phyloP scores from a whole-genome alignment of 2,329 filamentous ascomycete genomes.

The Cercospora sp. region DNA sequence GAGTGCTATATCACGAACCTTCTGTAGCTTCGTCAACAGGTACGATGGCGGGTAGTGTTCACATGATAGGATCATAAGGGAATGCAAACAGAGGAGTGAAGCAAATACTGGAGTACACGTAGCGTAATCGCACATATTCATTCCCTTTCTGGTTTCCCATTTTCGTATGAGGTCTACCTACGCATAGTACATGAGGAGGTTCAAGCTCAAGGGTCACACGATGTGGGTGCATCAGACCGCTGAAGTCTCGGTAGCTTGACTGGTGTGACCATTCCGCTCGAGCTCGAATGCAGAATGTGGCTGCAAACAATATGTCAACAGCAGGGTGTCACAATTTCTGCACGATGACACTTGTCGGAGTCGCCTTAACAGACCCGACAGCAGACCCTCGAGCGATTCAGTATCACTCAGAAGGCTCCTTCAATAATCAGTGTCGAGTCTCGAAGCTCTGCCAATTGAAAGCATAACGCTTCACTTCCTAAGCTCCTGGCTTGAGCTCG shows the following conservation, averaged over 20 bases:
- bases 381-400: neutral
- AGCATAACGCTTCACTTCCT: neutral
- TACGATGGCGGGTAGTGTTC: neutral
- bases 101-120: neutral
- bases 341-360: neutral
- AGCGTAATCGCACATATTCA: neutral
- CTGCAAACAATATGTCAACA: neutral
- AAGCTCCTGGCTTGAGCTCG: slow-evolving; percentile 26
- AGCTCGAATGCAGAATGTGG: neutral
- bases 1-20: neutral
- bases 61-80: neutral
- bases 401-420: neutral
- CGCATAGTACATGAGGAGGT: neutral
- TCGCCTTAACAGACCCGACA: neutral
- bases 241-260: neutral
- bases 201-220: neutral
- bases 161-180: neutral
- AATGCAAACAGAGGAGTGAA: neutral
- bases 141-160: neutral
- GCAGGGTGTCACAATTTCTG: neutral
- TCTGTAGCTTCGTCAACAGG: neutral
- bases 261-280: neutral
- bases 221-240: neutral
- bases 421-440: neutral
- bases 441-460: neutral